Evolutionary conservation across 176 grass and related monocot genomes (phyloP), one percentile per base, ranked within the genome.

Genomic region (Oryza coarctata): DNA sequence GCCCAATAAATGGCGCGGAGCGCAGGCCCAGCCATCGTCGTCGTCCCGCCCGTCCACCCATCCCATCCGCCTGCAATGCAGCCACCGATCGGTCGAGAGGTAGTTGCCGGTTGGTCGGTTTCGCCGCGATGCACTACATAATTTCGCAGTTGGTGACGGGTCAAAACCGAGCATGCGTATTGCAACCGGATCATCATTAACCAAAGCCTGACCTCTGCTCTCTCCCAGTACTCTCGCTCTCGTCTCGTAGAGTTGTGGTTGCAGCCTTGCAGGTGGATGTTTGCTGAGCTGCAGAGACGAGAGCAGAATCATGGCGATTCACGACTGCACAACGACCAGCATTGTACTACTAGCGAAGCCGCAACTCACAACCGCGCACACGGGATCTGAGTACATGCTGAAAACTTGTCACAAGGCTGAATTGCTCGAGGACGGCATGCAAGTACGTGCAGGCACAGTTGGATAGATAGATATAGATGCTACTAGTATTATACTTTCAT

Each of bases 121-220:
- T 60, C 47, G 65, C 15, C 15, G 14, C 45, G 15, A n/a, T 14
- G 3, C 45, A 33, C 15, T 6, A 22, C 7, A 60, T 58, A 38
- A 60, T 36, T 73, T 12, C 11, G 68, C 27, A 63, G 79, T 30
- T 41, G 79, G 79, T 61, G 79, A 55, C 66, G 67, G 28, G 34
- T 71, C 80, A 4, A 17, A 33, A 33, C 1, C 32, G 32, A 4
- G 14, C 50, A 7, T 17, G 65, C 11, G 32, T 18, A 68, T 49
- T 65, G 27, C 62, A 60, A 57, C 52, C 52, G 52, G 17, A 57
- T 60, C 49, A 52, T 52, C 9, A 52, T 52, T 17, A 47, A 17
- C 44, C 44, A 47, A 47, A 5, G 43, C 43, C 12, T 44, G 43
- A 12, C 43, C 43, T 5, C 36, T 39, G n/a, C n/a, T 3, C 36